phyloP scores from a whole-genome alignment of 495 filamentous ascomycete genomes.

The Letharia lupina region DNA sequence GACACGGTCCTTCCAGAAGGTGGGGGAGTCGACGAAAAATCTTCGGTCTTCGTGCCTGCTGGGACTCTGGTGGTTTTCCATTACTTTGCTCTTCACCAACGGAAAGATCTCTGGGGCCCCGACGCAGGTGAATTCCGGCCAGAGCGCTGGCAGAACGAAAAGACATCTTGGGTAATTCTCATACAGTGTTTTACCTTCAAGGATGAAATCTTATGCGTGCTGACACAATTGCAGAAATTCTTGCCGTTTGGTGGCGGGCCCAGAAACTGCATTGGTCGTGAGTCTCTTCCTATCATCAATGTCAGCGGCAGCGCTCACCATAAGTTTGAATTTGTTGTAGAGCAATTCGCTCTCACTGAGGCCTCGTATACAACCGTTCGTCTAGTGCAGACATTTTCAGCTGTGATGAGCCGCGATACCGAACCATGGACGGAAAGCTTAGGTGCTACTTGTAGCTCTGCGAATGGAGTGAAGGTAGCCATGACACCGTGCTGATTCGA shows the following conservation, averaged over 20 bases:
- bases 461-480: slow-evolving; percentile 3
- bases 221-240: background rate
- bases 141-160: slow-evolving; percentile 36
- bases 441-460: background rate
- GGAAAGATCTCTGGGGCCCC: slow-evolving; percentile 37
- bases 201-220: no score
- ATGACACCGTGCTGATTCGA: background rate
- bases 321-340: background rate
- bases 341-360: background rate
- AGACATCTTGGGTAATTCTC: background rate
- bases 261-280: slow-evolving; percentile 1
- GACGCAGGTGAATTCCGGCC: slow-evolving; percentile 43
- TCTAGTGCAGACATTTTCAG: background rate
- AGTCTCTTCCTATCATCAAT: background rate
- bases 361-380: background rate
- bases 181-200: no score
- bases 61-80: slow-evolving; percentile 25
- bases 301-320: background rate
- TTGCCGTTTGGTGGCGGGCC: slow-evolving; percentile 1
- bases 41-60: slow-evolving; percentile 26
- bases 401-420: background rate
- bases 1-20: slow-evolving; percentile 41
- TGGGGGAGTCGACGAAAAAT: slow-evolving; percentile 38
- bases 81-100: slow-evolving; percentile 39
- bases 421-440: slow-evolving; percentile 1